Conservation (phyloP, 495 filamentous ascomycete genomes). For the Penicillium cataractarum region DNA sequence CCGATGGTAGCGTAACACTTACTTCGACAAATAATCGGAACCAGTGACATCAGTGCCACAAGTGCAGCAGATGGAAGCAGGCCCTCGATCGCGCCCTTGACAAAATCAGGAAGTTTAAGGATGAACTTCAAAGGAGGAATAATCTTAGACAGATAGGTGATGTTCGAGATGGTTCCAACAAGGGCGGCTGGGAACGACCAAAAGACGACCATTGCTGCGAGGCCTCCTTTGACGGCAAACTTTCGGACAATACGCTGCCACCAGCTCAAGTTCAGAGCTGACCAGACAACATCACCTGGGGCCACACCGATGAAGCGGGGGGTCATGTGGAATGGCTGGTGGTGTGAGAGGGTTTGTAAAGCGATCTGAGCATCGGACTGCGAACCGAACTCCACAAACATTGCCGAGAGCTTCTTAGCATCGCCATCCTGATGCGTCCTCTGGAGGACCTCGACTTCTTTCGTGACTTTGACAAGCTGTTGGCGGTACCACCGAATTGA, state of each 20-base stretch:
- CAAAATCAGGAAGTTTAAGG: slow-evolving; percentile 62
- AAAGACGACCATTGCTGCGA: slow-evolving; percentile 80
- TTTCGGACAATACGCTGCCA: slow-evolving; percentile 75
- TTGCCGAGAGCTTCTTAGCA: slow-evolving; percentile 59
- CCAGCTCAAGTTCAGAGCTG: slow-evolving; percentile 77
- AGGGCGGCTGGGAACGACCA: slow-evolving; percentile 87
- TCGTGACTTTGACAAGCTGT: slow-evolving; percentile 69
- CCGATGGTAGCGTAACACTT: slow-evolving; percentile 31
- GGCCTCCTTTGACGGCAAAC: slow-evolving; percentile 66
- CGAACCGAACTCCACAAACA: slow-evolving; percentile 84
- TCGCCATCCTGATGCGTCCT: slow-evolving; percentile 51
- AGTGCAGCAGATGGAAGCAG: slow-evolving; percentile 77
- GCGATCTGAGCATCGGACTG: slow-evolving; percentile 82
- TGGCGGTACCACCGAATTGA: slow-evolving; percentile 83
- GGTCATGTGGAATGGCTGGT: slow-evolving; percentile 84
- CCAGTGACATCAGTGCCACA: slow-evolving; percentile 80
- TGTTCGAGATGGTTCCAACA: slow-evolving; percentile 81
- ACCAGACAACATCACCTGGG: slow-evolving; percentile 82
- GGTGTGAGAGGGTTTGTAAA: slow-evolving; percentile 77
- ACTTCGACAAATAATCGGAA: slow-evolving; percentile 82
- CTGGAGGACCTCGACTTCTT: slow-evolving; percentile 69
- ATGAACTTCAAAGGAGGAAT: slow-evolving; percentile 73
- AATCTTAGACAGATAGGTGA: slow-evolving; percentile 63
- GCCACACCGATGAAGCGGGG: slow-evolving; percentile 79
- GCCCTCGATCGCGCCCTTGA: slow-evolving; percentile 80